These are phyloP conservation scores for Saussurea involucrata DNA, from an alignment of 129 eudicot genomes.

Conservation along the genomic window DNA sequence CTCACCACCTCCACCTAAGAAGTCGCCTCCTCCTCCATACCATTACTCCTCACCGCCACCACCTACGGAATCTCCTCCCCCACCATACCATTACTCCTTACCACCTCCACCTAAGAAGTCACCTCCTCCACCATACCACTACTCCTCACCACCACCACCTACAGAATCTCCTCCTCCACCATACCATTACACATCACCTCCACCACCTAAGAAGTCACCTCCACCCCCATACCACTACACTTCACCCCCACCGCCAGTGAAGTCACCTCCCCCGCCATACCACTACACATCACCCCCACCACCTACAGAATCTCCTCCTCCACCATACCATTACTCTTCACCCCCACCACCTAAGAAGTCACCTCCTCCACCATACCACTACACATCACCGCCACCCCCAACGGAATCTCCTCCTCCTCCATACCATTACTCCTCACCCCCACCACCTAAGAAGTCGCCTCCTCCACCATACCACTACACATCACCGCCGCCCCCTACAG, in stretches of 20 bases:
- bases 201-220: not conserved
- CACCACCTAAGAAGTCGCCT: not conserved
- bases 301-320: not conserved
- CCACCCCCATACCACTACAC: too few relatives aligned
- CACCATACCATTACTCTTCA: too few relatives aligned
- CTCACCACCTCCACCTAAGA: conserved; percentile 15
- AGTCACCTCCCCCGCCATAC: not conserved
- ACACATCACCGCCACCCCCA: not conserved
- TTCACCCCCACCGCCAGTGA: too few relatives aligned
- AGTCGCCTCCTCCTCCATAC: too few relatives aligned
- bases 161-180: too few relatives aligned
- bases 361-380: not conserved
- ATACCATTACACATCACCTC: too few relatives aligned
- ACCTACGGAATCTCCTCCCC: too few relatives aligned
- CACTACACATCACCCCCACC: not conserved
- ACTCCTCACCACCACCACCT: too few relatives aligned
- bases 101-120: too few relatives aligned
- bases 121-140: too few relatives aligned
- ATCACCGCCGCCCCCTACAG: conserved; percentile 26
- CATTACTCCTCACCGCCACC: too few relatives aligned
- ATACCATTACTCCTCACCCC: not conserved
- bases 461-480: conserved; percentile 20
- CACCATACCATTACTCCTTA: too few relatives aligned
- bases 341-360: not conserved
- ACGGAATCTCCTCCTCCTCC: not conserved